A percentile compares a stretch with the other conserved stretches of the same genome.
phyloP scores from a whole-genome alignment of 2,329 filamentous ascomycete genomes.

The Fusarium sarcochroum region DNA sequence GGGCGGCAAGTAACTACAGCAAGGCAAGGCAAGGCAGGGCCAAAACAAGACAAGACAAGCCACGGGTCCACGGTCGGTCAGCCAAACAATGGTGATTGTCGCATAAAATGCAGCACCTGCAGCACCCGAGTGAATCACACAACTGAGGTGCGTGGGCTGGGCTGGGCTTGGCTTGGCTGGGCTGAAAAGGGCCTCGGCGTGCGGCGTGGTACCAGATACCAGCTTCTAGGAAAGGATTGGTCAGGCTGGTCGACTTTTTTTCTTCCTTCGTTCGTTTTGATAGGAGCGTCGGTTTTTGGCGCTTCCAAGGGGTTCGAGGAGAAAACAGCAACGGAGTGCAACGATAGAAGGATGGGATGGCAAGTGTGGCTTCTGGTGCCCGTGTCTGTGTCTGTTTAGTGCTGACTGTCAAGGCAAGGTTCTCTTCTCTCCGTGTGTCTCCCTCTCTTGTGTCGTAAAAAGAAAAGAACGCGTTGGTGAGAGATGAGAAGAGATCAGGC shows the following conservation, averaged over 20 bases:
- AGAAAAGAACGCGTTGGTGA: constrained; percentile 49
- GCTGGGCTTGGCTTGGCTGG: constrained; percentile 29
- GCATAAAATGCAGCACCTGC: constrained; percentile 52
- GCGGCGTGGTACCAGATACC: constrained; percentile 36
- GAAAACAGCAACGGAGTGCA: constrained; percentile 23
- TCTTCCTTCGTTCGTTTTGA: constrained; percentile 18
- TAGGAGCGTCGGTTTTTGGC: constrained; percentile 14
- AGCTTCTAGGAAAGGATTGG: constrained; percentile 22
- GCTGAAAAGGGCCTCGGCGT: constrained; percentile 37
- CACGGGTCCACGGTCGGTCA: constrained; percentile 49
- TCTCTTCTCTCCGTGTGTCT: constrained; percentile 17
- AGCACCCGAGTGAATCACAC: constrained; percentile 45
- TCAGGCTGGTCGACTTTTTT: constrained; percentile 31
- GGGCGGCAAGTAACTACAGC: constrained; percentile 34
- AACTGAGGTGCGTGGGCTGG: constrained; percentile 30
- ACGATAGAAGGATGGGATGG: constrained; percentile 33
- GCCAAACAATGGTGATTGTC: constrained; percentile 49
- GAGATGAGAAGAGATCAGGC: constrained; percentile 44
- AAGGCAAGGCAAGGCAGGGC: constrained; percentile 26
- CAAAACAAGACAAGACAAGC: constrained; percentile 44
- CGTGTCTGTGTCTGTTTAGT: constrained; percentile 37
- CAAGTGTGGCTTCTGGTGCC: constrained; percentile 37
- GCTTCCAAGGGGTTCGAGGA: constrained; percentile 29
- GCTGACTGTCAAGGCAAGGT: constrained; percentile 44
- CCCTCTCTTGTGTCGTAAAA: constrained; percentile 44